These are phyloP conservation scores for Bromus sterilis DNA, from an alignment of 176 grass and related monocot species.

Conservation along the genomic window DNA sequence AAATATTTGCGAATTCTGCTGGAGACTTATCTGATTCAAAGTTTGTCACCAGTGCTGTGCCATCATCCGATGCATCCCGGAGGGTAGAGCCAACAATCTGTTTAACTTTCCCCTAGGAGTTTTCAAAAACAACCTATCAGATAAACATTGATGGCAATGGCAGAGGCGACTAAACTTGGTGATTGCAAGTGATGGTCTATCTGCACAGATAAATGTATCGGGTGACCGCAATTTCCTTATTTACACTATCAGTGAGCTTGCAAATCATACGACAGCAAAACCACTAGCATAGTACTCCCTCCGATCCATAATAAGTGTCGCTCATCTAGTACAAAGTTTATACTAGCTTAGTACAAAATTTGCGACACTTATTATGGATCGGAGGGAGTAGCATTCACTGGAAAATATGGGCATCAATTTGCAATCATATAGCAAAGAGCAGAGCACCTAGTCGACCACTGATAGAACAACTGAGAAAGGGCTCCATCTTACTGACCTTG, in stretches of 20 bases:
- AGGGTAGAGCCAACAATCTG: constrained; percentile 96
- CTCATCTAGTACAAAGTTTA: too few species aligned
- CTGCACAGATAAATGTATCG: background rate
- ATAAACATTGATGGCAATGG: background rate
- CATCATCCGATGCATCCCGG: constrained; percentile 40
- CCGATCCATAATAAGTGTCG: too few species aligned
- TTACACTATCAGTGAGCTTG: background rate
- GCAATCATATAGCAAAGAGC: background rate
- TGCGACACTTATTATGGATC: too few species aligned
- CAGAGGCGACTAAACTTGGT: background rate
- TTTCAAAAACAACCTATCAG: background rate
- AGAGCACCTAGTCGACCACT: background rate
- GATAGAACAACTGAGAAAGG: background rate
- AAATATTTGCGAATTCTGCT: constrained; percentile 58
- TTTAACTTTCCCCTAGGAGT: constrained; percentile 78
- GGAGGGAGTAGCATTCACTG: too few species aligned
- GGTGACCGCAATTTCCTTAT: background rate
- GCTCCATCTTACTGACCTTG: constrained; percentile 48
- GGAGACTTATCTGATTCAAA: constrained; percentile 85
- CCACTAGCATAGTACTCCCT: too few species aligned
- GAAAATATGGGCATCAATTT: background rate
- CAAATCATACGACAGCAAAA: background rate
- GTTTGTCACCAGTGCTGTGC: constrained; percentile 54
- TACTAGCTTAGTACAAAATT: too few species aligned
- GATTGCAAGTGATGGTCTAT: background rate